Conservation (phyloP, 225 moss, liverwort and hornwort genomes). For the Pleurozium schreberi region DNA sequence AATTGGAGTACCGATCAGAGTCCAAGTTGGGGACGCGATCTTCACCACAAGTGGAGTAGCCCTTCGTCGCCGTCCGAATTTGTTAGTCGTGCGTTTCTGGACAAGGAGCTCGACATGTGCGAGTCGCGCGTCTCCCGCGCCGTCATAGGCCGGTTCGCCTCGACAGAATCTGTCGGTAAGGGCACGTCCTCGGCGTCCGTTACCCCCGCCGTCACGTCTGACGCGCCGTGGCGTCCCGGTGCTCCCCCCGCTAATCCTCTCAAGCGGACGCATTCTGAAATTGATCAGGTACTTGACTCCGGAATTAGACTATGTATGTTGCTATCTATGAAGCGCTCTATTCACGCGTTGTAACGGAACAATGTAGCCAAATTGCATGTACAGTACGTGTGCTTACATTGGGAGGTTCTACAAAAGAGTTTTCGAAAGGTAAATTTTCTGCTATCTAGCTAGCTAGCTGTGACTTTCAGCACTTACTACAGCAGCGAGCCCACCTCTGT, state of each 20-base stretch:
- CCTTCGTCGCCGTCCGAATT: not conserved
- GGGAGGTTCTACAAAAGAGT: not conserved
- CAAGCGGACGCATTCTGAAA: not conserved
- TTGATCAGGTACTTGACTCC: constrained; percentile 1
- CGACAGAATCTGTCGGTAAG: not conserved
- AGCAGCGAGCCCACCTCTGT: not conserved
- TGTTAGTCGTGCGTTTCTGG: not conserved
- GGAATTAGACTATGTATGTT: not conserved
- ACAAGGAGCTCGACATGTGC: constrained; percentile 11
- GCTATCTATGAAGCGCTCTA: not conserved
- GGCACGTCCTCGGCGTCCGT: not conserved
- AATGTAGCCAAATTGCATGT: not conserved
- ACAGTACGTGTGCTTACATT: not conserved
- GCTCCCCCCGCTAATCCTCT: not conserved
- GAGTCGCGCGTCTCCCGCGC: constrained; percentile 4
- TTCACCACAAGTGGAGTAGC: not conserved
- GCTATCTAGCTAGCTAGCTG: too few species aligned
- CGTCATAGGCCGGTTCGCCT: not conserved
- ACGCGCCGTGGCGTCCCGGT: not conserved
- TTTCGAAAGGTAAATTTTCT: not conserved
- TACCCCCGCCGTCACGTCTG: not conserved
- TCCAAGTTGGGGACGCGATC: not conserved
- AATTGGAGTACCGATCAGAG: not conserved
- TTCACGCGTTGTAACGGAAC: not conserved
- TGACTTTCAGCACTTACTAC: not conserved